These are phyloP conservation scores for Pseudotsuga menziesii DNA, from an alignment of 75 land plant genomes.

Conservation along the genomic window DNA sequence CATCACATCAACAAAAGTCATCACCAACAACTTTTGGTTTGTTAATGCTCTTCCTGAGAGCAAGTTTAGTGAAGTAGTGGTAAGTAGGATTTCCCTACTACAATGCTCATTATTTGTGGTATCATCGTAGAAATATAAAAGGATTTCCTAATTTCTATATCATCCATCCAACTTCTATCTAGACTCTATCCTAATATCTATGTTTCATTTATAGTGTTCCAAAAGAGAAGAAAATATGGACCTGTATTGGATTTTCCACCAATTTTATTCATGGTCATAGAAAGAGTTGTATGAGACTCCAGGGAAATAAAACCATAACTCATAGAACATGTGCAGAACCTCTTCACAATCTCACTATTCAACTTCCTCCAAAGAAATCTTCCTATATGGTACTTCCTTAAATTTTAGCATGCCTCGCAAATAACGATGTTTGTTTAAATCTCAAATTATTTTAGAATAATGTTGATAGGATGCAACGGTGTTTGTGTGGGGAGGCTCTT, in stretches of 20 bases:
- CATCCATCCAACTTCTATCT: no score
- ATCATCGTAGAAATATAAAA: no score
- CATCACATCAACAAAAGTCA: no score
- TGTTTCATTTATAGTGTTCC: neutral
- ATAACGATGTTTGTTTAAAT: constrained; percentile 76
- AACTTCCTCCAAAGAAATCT: constrained; percentile 85
- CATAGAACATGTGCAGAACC: constrained; percentile 99
- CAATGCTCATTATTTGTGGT: no score
- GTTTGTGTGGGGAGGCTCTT: constrained; percentile 92
- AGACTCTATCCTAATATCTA: neutral
- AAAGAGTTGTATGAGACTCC: constrained; percentile 89
- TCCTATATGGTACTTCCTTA: constrained; percentile 40
- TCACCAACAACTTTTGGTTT: no score
- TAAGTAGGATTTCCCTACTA: no score
- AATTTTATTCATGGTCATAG: constrained; percentile 91
- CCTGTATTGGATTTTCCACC: constrained; percentile 99
- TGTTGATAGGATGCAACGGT: constrained; percentile 88
- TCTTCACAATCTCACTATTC: constrained; percentile 95
- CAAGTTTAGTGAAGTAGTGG: no score
- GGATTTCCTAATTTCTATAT: no score
- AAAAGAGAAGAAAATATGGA: constrained; percentile 10
- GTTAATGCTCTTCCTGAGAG: no score
- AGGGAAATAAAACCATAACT: constrained; percentile 99
- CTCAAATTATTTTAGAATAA: constrained; percentile 80
- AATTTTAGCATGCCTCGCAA: constrained; percentile 90